Percentiles rank a stretch among this genome's conserved stretches.
Conservation (phyloP, 176 grass and related monocot genomes). For the Saccharum officinarum region DNA sequence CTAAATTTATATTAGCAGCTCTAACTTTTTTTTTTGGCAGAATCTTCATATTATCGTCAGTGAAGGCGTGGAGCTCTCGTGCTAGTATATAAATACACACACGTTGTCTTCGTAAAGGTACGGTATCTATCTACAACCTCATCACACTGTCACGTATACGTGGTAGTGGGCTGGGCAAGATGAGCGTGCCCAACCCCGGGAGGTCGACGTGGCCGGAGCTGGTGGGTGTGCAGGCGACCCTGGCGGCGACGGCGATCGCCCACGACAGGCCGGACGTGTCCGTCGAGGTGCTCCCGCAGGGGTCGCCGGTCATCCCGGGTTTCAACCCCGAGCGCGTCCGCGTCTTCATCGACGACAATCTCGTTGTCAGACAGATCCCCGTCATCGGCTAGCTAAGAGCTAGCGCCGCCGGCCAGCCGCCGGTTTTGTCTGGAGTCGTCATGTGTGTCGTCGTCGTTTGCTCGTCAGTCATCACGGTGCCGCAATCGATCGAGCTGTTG, state of each 20-base stretch:
- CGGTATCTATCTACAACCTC: too few species aligned
- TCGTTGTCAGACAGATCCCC: neutral
- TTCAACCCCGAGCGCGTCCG: neutral
- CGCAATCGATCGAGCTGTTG: too few species aligned
- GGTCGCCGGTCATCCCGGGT: neutral
- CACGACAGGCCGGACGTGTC: constrained; percentile 10
- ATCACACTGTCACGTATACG: too few species aligned
- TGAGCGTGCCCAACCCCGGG: neutral
- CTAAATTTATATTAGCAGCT: too few species aligned
- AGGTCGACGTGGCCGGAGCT: constrained; percentile 29
- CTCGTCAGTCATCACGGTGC: too few species aligned
- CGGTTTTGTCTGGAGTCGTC: neutral
- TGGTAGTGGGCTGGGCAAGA: neutral
- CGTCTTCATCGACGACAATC: constrained; percentile 5
- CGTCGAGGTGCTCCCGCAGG: constrained; percentile 32
- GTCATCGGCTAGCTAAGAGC: constrained; percentile 9
- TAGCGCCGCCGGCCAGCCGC: too few species aligned
- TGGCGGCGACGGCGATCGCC: constrained; percentile 8
- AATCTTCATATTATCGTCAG: too few species aligned
- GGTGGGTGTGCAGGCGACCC: constrained; percentile 14
- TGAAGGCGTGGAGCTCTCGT: too few species aligned
- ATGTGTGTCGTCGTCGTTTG: neutral
- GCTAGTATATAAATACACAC: too few species aligned
- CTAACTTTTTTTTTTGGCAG: too few species aligned
- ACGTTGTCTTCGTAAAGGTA: too few species aligned